Evolutionary conservation across 2,329 filamentous ascomycete species (phyloP).

Genomic region (Fusarium camptoceras): DNA sequence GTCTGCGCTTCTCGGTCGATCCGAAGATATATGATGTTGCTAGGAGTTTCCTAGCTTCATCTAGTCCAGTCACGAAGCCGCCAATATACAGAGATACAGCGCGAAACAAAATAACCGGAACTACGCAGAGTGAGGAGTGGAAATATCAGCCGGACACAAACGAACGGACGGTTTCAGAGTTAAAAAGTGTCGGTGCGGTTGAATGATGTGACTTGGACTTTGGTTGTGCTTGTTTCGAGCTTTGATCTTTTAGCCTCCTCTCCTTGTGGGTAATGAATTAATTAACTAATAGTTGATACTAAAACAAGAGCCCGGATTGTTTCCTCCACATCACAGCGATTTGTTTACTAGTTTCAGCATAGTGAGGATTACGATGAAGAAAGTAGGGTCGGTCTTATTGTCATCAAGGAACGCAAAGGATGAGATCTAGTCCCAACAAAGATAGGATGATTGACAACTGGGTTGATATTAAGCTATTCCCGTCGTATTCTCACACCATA

Average conservation of each 20-base stretch:
- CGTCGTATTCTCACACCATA: background rate
- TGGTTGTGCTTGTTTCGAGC: slow-evolving; percentile 15
- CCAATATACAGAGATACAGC: background rate
- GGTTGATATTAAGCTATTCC: background rate
- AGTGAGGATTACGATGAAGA: background rate
- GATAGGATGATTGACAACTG: background rate
- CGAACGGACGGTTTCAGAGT: slow-evolving; percentile 11
- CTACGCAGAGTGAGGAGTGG: background rate
- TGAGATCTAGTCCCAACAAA: background rate
- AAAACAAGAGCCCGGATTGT: background rate
- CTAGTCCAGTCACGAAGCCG: background rate
- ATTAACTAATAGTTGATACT: background rate
- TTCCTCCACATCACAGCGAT: background rate
- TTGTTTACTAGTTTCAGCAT: background rate
- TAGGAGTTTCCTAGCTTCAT: background rate
- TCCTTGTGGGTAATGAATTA: background rate
- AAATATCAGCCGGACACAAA: slow-evolving; percentile 5
- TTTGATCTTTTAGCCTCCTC: slow-evolving; percentile 13
- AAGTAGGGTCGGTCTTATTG: background rate
- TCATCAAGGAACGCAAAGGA: background rate
- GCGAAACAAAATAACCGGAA: slow-evolving; percentile 3
- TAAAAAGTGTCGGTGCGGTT: background rate
- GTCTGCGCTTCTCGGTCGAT: background rate
- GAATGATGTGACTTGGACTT: slow-evolving; percentile 8
- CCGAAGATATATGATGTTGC: background rate